Conservation (phyloP, 805 yeast genomes). For the Sporopachydermia quercuum region DNA sequence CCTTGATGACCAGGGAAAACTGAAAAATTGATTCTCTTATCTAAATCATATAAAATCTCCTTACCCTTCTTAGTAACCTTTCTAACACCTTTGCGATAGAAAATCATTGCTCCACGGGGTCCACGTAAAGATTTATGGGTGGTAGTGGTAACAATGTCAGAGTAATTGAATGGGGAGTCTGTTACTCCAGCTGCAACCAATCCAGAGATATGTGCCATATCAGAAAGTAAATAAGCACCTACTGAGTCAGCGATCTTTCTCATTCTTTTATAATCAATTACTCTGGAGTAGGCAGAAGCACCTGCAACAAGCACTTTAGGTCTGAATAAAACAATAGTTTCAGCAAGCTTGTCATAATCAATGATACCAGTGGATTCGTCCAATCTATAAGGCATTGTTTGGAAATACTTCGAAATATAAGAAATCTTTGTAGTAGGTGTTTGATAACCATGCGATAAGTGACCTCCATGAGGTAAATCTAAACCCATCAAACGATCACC, state of each 20-base stretch:
- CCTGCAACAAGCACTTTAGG: conserved; percentile 95
- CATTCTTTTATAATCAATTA: conserved; percentile 83
- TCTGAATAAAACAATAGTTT: conserved; percentile 74
- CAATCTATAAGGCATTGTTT: conserved; percentile 94
- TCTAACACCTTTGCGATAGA: conserved; percentile 89
- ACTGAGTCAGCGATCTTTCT: conserved; percentile 81
- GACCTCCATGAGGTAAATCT: conserved; percentile 98
- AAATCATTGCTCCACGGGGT: conserved; percentile 97
- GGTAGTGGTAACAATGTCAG: conserved; percentile 95
- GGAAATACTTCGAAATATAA: conserved; percentile 84
- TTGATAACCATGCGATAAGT: conserved; percentile 93
- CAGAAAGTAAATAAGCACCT: conserved; percentile 84
- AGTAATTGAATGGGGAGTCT: conserved; percentile 82
- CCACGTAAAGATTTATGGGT: conserved; percentile 97
- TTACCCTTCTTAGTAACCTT: conserved; percentile 70
- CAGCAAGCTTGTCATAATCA: conserved; percentile 78
- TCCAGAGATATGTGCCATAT: conserved; percentile 98
- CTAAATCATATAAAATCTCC: conserved; percentile 75
- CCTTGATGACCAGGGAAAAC: conserved; percentile 99
- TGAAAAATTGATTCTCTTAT: conserved; percentile 83
- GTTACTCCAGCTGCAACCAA: conserved; percentile 88
- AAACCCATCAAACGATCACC: conserved; percentile 95
- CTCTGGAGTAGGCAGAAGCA: conserved; percentile 88
- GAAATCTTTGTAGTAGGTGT: conserved; percentile 82
- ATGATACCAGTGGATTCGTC: conserved; percentile 77